phyloP scores from a whole-genome alignment of 129 eudicot species.

The Lactuca sativa region DNA sequence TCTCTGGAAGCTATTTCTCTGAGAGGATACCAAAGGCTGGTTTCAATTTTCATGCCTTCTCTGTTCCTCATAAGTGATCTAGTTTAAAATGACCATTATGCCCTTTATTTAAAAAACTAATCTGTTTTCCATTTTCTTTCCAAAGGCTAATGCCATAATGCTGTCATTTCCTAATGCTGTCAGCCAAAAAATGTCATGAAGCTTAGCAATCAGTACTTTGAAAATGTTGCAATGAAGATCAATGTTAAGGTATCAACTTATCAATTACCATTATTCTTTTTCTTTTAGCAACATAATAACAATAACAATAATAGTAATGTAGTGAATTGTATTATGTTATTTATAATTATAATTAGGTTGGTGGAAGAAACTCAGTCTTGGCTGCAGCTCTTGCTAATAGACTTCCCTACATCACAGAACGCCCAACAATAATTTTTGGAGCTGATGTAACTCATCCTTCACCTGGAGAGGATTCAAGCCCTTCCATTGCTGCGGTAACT shows the following conservation, averaged over 20 bases:
- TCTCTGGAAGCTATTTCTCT: too few relatives aligned
- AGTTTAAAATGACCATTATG: background rate
- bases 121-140: constrained; percentile 22
- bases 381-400: constrained; percentile 26
- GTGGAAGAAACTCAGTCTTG: constrained; percentile 67
- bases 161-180: constrained; percentile 87
- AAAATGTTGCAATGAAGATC: constrained; percentile 67
- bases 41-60: constrained; percentile 15
- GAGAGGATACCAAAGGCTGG: constrained; percentile 87
- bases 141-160: constrained; percentile 86
- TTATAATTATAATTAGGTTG: constrained; percentile 48
- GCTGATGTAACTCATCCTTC: constrained; percentile 95
- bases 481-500: constrained; percentile 89
- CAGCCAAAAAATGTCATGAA: constrained; percentile 50
- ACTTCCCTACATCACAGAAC: constrained; percentile 51
- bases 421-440: constrained; percentile 77
- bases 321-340: too few relatives aligned
- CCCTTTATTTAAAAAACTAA: constrained; percentile 21
- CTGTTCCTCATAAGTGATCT: background rate
- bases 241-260: constrained; percentile 67
- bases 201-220: constrained; percentile 56
- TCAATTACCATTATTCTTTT: too few relatives aligned
- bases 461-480: constrained; percentile 84
- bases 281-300: too few relatives aligned
- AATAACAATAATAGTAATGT: constrained; percentile 69